Evolutionary conservation across 495 filamentous ascomycete species (phyloP).

Genomic region (Trichoderma parareesei): DNA sequence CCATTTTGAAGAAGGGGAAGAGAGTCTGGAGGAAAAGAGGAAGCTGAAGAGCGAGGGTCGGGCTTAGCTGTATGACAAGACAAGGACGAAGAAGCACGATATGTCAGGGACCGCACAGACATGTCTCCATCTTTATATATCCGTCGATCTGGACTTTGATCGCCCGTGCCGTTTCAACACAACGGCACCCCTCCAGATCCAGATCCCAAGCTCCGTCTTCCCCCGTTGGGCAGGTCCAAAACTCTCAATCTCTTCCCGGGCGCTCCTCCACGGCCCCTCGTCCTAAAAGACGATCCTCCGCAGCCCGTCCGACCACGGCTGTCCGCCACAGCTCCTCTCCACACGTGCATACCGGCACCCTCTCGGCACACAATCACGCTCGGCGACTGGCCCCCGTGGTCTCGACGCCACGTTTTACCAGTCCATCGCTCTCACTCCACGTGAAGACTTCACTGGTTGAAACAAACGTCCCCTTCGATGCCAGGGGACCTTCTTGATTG

Average conservation of each 20-base stretch:
- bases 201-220: not conserved
- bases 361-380: not conserved
- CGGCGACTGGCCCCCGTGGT: not conserved
- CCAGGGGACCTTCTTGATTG: not conserved
- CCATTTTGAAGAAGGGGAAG: not conserved
- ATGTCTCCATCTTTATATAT: not conserved
- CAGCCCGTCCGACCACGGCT: not conserved
- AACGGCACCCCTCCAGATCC: not conserved
- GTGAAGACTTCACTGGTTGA: not conserved
- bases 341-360: not conserved
- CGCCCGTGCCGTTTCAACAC: not conserved
- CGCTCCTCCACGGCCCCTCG: not conserved
- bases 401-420: not conserved
- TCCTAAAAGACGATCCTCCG: not conserved
- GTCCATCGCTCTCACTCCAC: not conserved
- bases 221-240: constrained; percentile 4
- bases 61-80: not conserved
- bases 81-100: not conserved
- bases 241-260: not conserved
- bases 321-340: not conserved
- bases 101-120: not conserved
- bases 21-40: not conserved
- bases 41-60: not conserved
- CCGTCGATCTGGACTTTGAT: not conserved
- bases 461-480: not conserved